Conservation (phyloP, 805 yeast genomes). For the Starmerella apis region DNA sequence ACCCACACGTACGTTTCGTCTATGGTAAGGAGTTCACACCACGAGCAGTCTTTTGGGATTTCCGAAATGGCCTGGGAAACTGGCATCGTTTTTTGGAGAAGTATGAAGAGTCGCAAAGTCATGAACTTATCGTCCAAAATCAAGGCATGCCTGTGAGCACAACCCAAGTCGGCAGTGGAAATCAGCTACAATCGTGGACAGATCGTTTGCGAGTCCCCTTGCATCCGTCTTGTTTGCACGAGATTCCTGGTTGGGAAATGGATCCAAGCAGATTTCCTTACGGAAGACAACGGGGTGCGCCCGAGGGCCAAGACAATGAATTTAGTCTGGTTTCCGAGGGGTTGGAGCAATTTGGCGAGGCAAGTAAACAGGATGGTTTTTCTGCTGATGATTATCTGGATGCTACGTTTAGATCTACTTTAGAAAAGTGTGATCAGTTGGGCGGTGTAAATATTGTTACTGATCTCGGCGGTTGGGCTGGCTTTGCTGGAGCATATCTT, state of each 20-base stretch:
- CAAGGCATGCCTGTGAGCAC: slow-evolving; percentile 27
- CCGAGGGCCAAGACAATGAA: slow-evolving; percentile 12
- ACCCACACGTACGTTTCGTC: slow-evolving; percentile 41
- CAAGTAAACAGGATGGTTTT: slow-evolving; percentile 27
- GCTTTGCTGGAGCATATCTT: slow-evolving; percentile 47
- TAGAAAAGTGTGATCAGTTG: slow-evolving; percentile 69
- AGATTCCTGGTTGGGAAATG: slow-evolving; percentile 51
- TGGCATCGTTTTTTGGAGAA: slow-evolving; percentile 8
- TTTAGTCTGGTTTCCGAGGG: slow-evolving; percentile 42
- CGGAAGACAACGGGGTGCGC: slow-evolving; percentile 31
- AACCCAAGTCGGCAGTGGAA: background rate
- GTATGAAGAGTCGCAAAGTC: slow-evolving; percentile 8
- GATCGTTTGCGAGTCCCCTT: slow-evolving; percentile 63
- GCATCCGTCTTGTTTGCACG: slow-evolving; percentile 48
- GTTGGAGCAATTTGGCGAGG: slow-evolving; percentile 42
- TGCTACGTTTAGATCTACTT: slow-evolving; percentile 43
- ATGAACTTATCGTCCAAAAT: background rate
- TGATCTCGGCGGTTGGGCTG: slow-evolving; percentile 76
- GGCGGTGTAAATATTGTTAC: slow-evolving; percentile 60
- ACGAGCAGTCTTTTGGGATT: slow-evolving; percentile 71
- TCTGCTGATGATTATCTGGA: slow-evolving; percentile 44
- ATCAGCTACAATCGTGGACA: slow-evolving; percentile 46
- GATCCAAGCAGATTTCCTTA: slow-evolving; percentile 26
- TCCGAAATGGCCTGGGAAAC: slow-evolving; percentile 61
- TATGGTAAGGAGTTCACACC: slow-evolving; percentile 61